Evolutionary conservation across 345 rosid species (phyloP).

Genomic region (Lenwebbia sp.): DNA sequence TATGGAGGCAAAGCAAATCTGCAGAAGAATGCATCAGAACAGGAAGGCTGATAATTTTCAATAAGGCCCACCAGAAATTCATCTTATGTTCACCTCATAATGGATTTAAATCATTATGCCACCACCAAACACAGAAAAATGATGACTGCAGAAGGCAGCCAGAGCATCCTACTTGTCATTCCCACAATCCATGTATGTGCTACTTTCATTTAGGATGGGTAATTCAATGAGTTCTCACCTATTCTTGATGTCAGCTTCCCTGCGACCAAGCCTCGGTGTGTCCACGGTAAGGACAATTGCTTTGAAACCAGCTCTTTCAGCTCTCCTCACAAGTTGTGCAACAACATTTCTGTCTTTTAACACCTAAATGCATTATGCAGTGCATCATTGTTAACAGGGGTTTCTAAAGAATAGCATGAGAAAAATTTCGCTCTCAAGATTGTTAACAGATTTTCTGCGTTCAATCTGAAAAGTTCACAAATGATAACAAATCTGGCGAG

Average conservation of each 20-base stretch:
- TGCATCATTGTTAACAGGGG: not conserved
- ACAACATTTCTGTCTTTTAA: slow-evolving; percentile 76
- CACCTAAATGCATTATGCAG: slow-evolving; percentile 27
- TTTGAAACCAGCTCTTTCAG: slow-evolving; percentile 89
- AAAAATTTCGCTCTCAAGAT: not conserved
- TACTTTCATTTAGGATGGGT: not conserved
- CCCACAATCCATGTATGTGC: not conserved
- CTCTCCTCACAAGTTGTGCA: slow-evolving; percentile 78
- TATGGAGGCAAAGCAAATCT: slow-evolving; percentile 66
- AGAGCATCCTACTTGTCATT: not conserved
- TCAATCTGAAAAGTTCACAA: not conserved
- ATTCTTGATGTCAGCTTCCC: slow-evolving; percentile 95
- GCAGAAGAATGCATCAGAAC: not conserved
- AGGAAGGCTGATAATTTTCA: not conserved
- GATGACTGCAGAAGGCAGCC: not conserved
- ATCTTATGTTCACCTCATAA: not conserved
- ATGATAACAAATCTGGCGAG: not conserved
- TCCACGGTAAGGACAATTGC: slow-evolving; percentile 89
- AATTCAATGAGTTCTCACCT: slow-evolving; percentile 26
- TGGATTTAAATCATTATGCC: not conserved
- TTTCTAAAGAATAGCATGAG: not conserved
- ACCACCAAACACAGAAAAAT: not conserved
- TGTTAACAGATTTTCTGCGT: not conserved
- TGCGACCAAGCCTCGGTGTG: slow-evolving; percentile 85
- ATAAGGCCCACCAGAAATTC: not conserved